Base-by-base conservation (phyloP, 169 alveolate genomes). In the Plasmodium knowlesi region DNA sequence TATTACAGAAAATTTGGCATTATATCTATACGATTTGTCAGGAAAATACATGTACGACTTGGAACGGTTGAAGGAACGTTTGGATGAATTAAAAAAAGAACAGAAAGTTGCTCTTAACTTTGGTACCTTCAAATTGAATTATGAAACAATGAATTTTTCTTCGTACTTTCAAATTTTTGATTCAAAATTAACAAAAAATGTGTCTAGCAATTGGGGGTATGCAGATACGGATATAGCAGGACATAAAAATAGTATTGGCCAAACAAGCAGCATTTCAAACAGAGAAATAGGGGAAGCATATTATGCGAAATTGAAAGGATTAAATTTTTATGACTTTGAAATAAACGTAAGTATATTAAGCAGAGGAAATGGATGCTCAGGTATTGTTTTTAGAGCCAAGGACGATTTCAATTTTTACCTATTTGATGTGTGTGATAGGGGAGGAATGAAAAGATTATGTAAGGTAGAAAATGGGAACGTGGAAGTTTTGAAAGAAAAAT, bases 151-250 rank as follows among this genome's bases (percentile, higher is more conserved):
- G 97, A 92, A 98, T 1, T 98, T 97, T 92, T 96, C 96, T 53
- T 94, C 97, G 28, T 95, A 97, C 50, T 98, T 98, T 89, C 92
- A 82, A 30, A 96, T 97, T 6, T 93, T 97, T 81, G 98, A 98
- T 92, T 93, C 97, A 67, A 91, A 92, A 78, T 90, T 93, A 93
- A 92, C 95, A 16, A 93, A 96, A 32, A 95, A 96, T 82, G 96
- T 97, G 54, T 97, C 90, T 32, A 96, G 97, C 83, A 89, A 86
- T 50, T 98, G 99, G 99, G 98, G 98, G 74, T 98, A 97, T 82
- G 94, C 98, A 37, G 96, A 96, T 54, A 83, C 98, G 37, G 97
- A 97, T 57, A 92, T 98, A 54, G 94, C 96, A 10, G 98, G 98
- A 14, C 97, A 96, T 54, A 73, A 86, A 37, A 95, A 95, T 70